These are phyloP conservation scores for Picea abies DNA, from an alignment of 83 land plant genomes.

Conservation along the genomic window DNA sequence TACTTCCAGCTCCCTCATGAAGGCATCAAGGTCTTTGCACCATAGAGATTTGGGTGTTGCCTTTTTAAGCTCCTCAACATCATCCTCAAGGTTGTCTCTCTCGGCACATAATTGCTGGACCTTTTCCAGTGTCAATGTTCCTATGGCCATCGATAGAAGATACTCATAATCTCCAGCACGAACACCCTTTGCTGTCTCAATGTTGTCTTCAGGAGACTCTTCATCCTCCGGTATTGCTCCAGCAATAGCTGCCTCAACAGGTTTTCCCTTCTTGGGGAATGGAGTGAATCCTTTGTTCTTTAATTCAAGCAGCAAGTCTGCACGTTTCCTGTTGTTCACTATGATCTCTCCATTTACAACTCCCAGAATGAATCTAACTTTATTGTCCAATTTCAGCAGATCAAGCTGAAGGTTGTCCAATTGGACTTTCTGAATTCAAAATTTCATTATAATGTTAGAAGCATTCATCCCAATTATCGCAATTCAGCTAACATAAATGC, in stretches of 20 bases:
- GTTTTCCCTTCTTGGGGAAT: slow-evolving; percentile 82
- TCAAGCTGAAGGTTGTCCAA: slow-evolving; percentile 74
- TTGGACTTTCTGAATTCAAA: slow-evolving; percentile 60
- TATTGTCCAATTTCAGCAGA: slow-evolving; percentile 82
- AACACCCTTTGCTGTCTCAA: slow-evolving; percentile 40
- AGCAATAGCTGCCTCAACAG: slow-evolving; percentile 57
- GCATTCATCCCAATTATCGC: not conserved
- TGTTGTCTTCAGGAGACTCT: slow-evolving; percentile 49
- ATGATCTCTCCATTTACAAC: slow-evolving; percentile 85
- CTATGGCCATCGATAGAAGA: slow-evolving; percentile 89
- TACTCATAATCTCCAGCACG: slow-evolving; percentile 85
- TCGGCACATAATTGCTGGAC: slow-evolving; percentile 73
- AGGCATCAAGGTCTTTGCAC: slow-evolving; percentile 83
- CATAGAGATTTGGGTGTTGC: slow-evolving; percentile 79
- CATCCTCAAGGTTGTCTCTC: slow-evolving; percentile 60
- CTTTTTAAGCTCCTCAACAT: slow-evolving; percentile 71
- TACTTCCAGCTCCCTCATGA: slow-evolving; percentile 69
- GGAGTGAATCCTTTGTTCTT: slow-evolving; percentile 86
- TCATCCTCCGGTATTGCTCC: slow-evolving; percentile 59
- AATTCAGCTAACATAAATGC: too few relatives aligned
- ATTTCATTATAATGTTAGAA: not conserved
- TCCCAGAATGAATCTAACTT: slow-evolving; percentile 85
- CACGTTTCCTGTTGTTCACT: slow-evolving; percentile 88
- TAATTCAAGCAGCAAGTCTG: slow-evolving; percentile 79
- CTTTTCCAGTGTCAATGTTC: slow-evolving; percentile 82